Evolutionary conservation across 495 filamentous ascomycete species (phyloP).

Genomic region (Lophiostoma macrostomum): DNA sequence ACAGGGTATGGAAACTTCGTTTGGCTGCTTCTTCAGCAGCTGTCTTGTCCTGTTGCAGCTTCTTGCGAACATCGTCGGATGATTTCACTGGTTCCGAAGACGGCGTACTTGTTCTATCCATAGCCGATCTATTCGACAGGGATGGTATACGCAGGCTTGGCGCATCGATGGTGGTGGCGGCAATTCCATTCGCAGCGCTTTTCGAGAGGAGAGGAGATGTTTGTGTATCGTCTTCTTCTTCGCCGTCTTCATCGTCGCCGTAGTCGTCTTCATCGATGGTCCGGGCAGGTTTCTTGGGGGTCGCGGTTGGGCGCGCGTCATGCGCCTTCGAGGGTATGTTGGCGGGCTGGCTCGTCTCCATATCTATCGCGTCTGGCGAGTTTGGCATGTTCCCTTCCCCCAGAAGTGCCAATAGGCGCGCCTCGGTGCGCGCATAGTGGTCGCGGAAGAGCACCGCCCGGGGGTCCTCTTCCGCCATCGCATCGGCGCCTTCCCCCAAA

Average conservation of each 20-base stretch:
- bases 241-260: constrained; percentile 76
- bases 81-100: constrained; percentile 56
- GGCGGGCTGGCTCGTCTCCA: constrained; percentile 36
- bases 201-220: constrained; percentile 62
- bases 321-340: constrained; percentile 42
- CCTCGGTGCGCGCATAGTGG: constrained; percentile 58
- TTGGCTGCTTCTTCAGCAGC: constrained; percentile 87
- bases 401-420: constrained; percentile 59
- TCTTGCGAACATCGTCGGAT: constrained; percentile 84
- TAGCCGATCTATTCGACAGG: constrained; percentile 37
- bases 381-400: constrained; percentile 46
- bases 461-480: constrained; percentile 59
- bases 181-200: constrained; percentile 47
- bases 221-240: constrained; percentile 55
- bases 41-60: constrained; percentile 89
- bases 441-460: constrained; percentile 60
- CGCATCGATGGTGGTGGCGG: constrained; percentile 39
- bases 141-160: constrained; percentile 43
- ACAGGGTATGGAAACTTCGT: constrained; percentile 82
- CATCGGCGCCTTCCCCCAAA: constrained; percentile 31
- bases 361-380: constrained; percentile 36
- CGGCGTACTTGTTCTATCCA: constrained; percentile 40
- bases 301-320: constrained; percentile 42
- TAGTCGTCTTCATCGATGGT: constrained; percentile 83
- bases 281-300: constrained; percentile 61